phyloP scores from a whole-genome alignment of 257 asterid species.

The Ehretia macrophylla region DNA sequence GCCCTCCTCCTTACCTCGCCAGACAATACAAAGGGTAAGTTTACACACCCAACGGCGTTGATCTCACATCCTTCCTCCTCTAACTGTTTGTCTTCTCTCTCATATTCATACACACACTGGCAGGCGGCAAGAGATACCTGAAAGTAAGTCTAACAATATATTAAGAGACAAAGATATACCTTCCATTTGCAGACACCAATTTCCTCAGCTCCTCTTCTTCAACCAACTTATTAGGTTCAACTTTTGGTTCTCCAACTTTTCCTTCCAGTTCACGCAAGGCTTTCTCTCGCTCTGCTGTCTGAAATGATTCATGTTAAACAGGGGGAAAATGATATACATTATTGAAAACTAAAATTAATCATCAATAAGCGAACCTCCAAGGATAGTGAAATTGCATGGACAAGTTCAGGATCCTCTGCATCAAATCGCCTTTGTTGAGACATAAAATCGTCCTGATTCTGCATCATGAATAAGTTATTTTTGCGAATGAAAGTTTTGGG shows the following conservation, averaged over 20 bases:
- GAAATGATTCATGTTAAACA: conserved; percentile 33
- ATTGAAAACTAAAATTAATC: conserved; percentile 1
- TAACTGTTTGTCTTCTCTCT: background rate
- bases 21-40: background rate
- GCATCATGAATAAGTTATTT: conserved; percentile 26
- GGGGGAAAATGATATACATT: conserved; percentile 2
- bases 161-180: conserved; percentile 34
- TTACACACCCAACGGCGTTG: background rate
- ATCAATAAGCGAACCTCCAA: conserved; percentile 46
- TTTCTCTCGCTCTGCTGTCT: conserved; percentile 81
- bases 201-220: conserved; percentile 38
- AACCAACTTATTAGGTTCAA: conserved; percentile 35
- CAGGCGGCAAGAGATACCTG: too few species aligned
- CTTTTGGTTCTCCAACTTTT: conserved; percentile 38
- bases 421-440: conserved; percentile 45
- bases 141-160: too few species aligned
- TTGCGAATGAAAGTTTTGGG: conserved; percentile 12
- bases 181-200: conserved; percentile 45
- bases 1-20: background rate
- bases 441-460: conserved; percentile 41
- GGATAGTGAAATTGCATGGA: conserved; percentile 71
- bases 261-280: conserved; percentile 41
- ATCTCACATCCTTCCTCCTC: background rate
- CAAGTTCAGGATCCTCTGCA: conserved; percentile 55
- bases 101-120: background rate